phyloP scores from a whole-genome alignment of 352 stramenopile species.

The Globisporangium emineosum region DNA sequence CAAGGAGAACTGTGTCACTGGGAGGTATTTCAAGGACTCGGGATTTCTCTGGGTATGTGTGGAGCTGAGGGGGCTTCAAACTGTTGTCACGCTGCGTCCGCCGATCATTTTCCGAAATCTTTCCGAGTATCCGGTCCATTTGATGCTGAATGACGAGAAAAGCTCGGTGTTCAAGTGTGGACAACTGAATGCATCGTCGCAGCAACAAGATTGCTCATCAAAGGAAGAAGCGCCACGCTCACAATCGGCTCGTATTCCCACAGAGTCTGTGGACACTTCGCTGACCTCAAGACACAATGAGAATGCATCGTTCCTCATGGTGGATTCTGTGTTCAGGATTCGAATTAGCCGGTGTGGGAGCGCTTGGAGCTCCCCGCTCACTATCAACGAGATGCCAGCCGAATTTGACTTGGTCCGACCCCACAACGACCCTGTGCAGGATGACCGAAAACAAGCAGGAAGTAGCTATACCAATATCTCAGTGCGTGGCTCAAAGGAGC shows the following conservation, averaged over 20 bases:
- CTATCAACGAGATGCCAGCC: slow-evolving; percentile 24
- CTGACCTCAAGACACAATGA: slow-evolving; percentile 9
- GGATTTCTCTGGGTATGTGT: slow-evolving; percentile 76
- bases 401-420: slow-evolving; percentile 56
- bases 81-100: slow-evolving; percentile 50
- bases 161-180: neutral
- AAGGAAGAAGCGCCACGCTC: neutral
- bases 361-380: slow-evolving; percentile 29
- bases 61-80: slow-evolving; percentile 52
- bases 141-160: slow-evolving; percentile 33
- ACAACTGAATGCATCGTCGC: neutral
- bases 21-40: slow-evolving; percentile 40
- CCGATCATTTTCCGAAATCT: slow-evolving; percentile 45
- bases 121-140: slow-evolving; percentile 31
- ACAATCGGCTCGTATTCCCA: neutral
- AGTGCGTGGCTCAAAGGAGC: slow-evolving; percentile 12
- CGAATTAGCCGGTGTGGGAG: slow-evolving; percentile 23
- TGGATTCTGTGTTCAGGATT: slow-evolving; percentile 27
- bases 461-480: neutral
- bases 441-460: neutral
- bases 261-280: neutral
- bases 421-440: slow-evolving; percentile 16
- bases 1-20: slow-evolving; percentile 55
- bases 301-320: slow-evolving; percentile 26
- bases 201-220: neutral